Percentiles rank a stretch among this genome's conserved stretches.
phyloP scores from a whole-genome alignment of 306 rosid genomes.

The Pyrus bretschneideri region DNA sequence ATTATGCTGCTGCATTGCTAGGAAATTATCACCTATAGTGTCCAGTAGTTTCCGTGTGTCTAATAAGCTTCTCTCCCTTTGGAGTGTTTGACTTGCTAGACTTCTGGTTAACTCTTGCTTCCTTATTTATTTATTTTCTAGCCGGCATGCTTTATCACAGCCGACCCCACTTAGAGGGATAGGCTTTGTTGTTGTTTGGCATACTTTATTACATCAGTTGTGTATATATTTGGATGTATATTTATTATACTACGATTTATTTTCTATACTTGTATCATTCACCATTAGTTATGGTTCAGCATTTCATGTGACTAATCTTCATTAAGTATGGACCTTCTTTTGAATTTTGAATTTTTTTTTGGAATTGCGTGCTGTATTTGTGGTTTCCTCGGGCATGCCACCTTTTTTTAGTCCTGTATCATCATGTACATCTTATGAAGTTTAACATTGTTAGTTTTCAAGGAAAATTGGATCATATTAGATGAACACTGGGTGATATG shows the following conservation, averaged over 20 bases:
- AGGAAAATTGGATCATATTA: conserved; percentile 1
- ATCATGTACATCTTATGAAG: background rate
- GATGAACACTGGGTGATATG: background rate
- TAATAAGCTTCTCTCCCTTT: background rate
- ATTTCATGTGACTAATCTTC: background rate
- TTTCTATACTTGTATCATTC: background rate
- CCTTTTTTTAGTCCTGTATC: background rate
- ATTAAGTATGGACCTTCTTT: background rate
- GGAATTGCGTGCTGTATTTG: background rate
- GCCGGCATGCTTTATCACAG: background rate
- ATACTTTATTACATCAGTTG: background rate
- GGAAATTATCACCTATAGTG: background rate
- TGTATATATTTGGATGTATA: background rate
- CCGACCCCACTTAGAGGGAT: no score
- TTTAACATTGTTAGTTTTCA: background rate
- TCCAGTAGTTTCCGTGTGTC: background rate
- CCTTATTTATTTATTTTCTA: background rate
- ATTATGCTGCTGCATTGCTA: background rate
- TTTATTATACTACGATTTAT: background rate
- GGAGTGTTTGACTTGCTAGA: background rate
- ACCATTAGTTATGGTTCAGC: background rate
- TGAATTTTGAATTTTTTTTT: background rate
- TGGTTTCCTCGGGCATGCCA: background rate
- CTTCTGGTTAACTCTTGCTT: background rate
- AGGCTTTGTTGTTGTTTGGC: no score